Percentiles rank a stretch among this genome's conserved stretches.
These are phyloP conservation scores for Pilasporangium apinafurcum DNA, from an alignment of 352 stramenopile species.

Conservation along the genomic window DNA sequence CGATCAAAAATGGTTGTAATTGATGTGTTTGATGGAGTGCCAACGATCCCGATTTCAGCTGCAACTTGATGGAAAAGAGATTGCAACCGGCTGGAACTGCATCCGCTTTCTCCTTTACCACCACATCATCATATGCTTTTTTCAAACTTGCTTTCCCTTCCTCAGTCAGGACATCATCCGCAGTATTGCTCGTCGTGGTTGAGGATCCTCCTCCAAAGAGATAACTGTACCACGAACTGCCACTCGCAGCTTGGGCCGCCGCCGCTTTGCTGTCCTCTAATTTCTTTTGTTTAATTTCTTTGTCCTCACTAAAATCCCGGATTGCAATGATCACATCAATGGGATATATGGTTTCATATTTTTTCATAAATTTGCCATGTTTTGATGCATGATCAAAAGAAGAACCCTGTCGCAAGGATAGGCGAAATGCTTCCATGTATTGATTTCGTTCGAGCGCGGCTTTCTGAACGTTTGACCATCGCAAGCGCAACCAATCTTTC, in stretches of 20 bases:
- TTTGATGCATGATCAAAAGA: constrained; percentile 31
- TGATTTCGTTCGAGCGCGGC: constrained; percentile 40
- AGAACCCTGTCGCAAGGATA: constrained; percentile 32
- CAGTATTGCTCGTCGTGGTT: constrained; percentile 8
- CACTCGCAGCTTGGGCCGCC: constrained; percentile 12
- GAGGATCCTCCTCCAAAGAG: constrained; percentile 48
- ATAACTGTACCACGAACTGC: constrained; percentile 72
- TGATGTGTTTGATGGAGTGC: constrained; percentile 46
- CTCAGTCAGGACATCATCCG: constrained; percentile 46
- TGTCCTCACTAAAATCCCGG: constrained; percentile 55
- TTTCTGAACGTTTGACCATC: constrained; percentile 56
- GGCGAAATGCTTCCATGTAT: constrained; percentile 54
- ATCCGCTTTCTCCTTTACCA: constrained; percentile 35
- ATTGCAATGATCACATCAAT: constrained; percentile 61
- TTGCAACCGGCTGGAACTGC: constrained; percentile 61
- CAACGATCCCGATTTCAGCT: constrained; percentile 45
- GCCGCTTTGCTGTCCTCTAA: constrained; percentile 16
- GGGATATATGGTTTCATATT: constrained; percentile 60
- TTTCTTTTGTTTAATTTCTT: constrained; percentile 24
- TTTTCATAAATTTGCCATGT: constrained; percentile 28
- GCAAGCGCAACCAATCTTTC: constrained; percentile 13
- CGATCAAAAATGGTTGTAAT: constrained; percentile 37
- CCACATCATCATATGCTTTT: constrained; percentile 66
- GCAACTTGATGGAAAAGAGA: constrained; percentile 57
- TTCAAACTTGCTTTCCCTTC: constrained; percentile 65